Evolutionary conservation across 2,329 filamentous ascomycete genomes (phyloP).

Genomic region (Graphiopsis chlorocephala): DNA sequence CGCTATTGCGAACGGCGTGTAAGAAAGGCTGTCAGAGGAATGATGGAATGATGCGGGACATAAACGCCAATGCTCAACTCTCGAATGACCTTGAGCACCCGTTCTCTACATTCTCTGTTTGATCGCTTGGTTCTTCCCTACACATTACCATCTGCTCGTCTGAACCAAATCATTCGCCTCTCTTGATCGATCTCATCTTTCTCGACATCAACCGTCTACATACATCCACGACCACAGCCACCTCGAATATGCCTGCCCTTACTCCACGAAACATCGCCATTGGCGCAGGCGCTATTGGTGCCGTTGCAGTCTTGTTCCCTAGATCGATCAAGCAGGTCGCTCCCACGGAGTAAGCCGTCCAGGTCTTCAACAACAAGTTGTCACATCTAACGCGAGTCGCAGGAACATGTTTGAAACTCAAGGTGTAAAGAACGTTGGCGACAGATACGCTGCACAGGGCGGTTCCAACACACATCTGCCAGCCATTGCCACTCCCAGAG

Average conservation of each 20-base stretch:
- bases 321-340: slow-evolving; percentile 16
- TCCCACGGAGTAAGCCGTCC: not conserved
- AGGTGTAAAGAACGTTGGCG: slow-evolving; percentile 34
- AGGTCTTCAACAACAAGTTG: not conserved
- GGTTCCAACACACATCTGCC: slow-evolving; percentile 35
- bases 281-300: slow-evolving; percentile 27
- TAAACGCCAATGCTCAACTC: not conserved
- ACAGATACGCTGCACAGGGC: slow-evolving; percentile 35
- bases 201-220: not conserved
- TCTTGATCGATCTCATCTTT: not conserved
- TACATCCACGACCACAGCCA: not conserved
- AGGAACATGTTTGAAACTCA: slow-evolving; percentile 35
- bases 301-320: slow-evolving; percentile 26
- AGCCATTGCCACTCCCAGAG: slow-evolving; percentile 34
- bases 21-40: not conserved
- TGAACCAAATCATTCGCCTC: not conserved
- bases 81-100: not conserved
- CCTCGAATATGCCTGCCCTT: slow-evolving; percentile 23
- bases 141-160: not conserved
- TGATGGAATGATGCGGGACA: not conserved
- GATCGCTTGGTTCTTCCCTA: not conserved
- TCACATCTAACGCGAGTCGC: not conserved
- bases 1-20: not conserved
- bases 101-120: not conserved
- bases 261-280: slow-evolving; percentile 33